These are phyloP conservation scores for Blastocystis sp. DNA, from an alignment of 352 stramenopile species.

Conservation along the genomic window DNA sequence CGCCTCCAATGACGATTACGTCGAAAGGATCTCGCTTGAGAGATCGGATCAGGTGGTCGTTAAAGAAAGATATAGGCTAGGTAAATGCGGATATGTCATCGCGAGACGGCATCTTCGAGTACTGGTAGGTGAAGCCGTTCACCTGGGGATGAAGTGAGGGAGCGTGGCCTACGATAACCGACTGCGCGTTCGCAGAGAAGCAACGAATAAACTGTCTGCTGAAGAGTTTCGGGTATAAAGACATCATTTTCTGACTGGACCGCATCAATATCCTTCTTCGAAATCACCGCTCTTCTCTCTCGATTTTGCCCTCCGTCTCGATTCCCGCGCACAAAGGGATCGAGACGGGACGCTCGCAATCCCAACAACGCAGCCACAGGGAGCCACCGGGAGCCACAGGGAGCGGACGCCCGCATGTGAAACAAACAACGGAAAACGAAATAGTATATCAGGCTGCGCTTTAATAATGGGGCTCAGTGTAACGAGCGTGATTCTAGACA, in stretches of 20 bases:
- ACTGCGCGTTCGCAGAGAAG: neutral
- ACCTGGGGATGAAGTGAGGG: neutral
- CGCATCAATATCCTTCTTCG: neutral
- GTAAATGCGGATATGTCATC: slow-evolving; percentile 42
- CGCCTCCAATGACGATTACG: slow-evolving; percentile 89
- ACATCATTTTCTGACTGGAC: neutral
- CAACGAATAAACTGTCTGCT: neutral
- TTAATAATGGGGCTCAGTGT: slow-evolving; percentile 66
- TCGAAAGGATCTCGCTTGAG: slow-evolving; percentile 89
- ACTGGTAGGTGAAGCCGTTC: slow-evolving; percentile 33
- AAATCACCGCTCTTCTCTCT: neutral
- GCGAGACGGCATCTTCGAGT: neutral
- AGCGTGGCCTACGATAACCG: neutral
- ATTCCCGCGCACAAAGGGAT: too few species aligned
- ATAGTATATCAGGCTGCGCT: slow-evolving; percentile 56
- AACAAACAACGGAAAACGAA: slow-evolving; percentile 17
- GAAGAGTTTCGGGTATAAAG: neutral
- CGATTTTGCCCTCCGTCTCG: too few species aligned
- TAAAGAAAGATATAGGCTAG: slow-evolving; percentile 13
- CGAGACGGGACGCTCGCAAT: too few species aligned
- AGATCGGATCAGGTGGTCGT: slow-evolving; percentile 78
- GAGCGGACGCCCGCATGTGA: too few species aligned
- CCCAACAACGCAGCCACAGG: too few species aligned
- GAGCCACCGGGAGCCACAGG: too few species aligned
- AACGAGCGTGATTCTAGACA: slow-evolving; percentile 57